Base-by-base conservation (phyloP, 495 filamentous ascomycete genomes). In the Penicillium coffeae region DNA sequence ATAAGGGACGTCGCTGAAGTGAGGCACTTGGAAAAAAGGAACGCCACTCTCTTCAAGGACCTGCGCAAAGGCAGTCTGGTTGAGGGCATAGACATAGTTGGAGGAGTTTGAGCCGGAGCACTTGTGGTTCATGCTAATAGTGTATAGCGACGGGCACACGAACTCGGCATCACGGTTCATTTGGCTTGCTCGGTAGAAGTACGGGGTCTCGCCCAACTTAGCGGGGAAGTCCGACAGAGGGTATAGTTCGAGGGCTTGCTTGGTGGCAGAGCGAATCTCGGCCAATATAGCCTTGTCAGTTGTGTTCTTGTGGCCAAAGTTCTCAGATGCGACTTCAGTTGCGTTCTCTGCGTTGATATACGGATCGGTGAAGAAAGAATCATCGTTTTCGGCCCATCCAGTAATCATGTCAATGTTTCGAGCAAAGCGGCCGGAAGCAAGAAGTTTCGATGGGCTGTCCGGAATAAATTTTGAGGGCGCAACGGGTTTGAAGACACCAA, bases 1-100 rank as follows among this genome's bases (percentile, higher is more conserved):
- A 22, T 46, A 54, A 8, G 52, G 52, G 22, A 54, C 49, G 21
- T 54, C 52, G 32, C 52, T 54, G 32, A 54, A 50, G 20, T 54
- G 52, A 6, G 45, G 41, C 8, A 50, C 47, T 15, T 42, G 40
- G 30, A 44, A 36, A 19, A 45, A 54, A 7, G 41, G 21, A 2
- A 21, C 37, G 3, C 15, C 14, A 1, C 32, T 12, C 8, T 37
- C 13, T 2, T 19, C 42, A n/a, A 45, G 25, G 13, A 46, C 19
- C 6, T 42, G 41, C 19, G 41, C 15, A 21, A 54, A 49, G 7
- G 49, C 20, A 8, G 52, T 54, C 47, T 54, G 46, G 21, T 54
- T 49, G 27, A 54, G 18, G 18, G 36, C 27, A 32, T 46, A 54
- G 42, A 54, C 41, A 20, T 54, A 54, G 37, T 45, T 54, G 12